Evolutionary conservation across 2,329 filamentous ascomycete genomes (phyloP).

Genomic region (Talaromyces sp.): DNA sequence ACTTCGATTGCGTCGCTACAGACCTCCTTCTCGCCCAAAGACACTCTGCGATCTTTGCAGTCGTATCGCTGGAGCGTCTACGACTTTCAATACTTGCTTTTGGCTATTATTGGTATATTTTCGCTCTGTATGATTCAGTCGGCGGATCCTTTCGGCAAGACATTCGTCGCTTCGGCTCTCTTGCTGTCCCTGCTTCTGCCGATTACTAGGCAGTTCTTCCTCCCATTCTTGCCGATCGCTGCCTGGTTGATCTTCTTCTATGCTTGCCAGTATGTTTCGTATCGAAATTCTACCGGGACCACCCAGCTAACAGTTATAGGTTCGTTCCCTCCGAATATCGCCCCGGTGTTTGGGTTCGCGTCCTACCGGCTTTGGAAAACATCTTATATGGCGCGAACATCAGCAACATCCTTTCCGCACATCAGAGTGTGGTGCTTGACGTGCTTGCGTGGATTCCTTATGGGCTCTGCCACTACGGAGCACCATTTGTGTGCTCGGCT

Average conservation of each 20-base stretch:
- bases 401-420: conserved; percentile 89
- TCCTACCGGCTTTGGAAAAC: conserved; percentile 90
- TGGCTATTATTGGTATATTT: conserved; percentile 74
- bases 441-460: conserved; percentile 92
- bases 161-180: conserved; percentile 64
- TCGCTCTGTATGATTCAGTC: conserved; percentile 76
- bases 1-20: conserved; percentile 73
- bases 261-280: conserved; percentile 72
- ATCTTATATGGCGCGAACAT: conserved; percentile 94
- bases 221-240: conserved; percentile 80
- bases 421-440: conserved; percentile 79
- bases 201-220: conserved; percentile 82
- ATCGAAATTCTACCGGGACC: background rate
- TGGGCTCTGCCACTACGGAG: conserved; percentile 84
- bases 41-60: conserved; percentile 72
- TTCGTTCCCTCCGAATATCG: conserved; percentile 87
- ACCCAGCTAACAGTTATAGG: conserved; percentile 45
- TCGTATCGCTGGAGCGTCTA: conserved; percentile 76
- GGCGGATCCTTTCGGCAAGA: conserved; percentile 75
- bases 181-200: conserved; percentile 73
- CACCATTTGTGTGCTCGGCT: conserved; percentile 72
- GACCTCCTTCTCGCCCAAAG: conserved; percentile 75
- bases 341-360: conserved; percentile 91
- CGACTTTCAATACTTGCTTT: conserved; percentile 78
- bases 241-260: conserved; percentile 91